phyloP scores from a whole-genome alignment of 371 early-diverging fungal species.

The Syncephalastrum sp. region DNA sequence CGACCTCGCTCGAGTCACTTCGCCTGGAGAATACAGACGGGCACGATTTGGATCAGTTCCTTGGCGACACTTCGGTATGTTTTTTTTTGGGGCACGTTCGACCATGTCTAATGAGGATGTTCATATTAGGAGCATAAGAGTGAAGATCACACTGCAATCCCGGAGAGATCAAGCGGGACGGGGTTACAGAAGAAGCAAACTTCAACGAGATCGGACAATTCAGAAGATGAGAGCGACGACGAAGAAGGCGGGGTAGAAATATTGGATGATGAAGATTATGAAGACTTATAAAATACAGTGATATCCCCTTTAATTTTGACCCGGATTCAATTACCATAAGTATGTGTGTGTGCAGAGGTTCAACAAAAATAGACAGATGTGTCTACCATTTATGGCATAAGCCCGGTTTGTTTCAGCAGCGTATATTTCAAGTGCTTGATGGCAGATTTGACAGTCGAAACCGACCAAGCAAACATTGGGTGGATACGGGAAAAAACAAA shows the following conservation, averaged over 20 bases:
- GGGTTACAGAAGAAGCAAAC: background rate
- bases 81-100: background rate
- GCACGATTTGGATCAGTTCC: constrained; percentile 25
- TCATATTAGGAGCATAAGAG: background rate
- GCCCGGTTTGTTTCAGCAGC: too few species aligned
- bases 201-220: background rate
- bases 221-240: constrained; percentile 12
- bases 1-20: constrained; percentile 23
- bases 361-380: too few species aligned
- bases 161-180: background rate
- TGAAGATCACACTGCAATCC: background rate
- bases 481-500: too few species aligned
- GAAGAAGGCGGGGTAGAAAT: constrained; percentile 29
- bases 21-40: constrained; percentile 15
- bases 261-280: constrained; percentile 41
- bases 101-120: too few species aligned
- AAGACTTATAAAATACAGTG: constrained; percentile 14
- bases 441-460: too few species aligned
- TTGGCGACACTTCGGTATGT: constrained; percentile 12
- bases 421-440: too few species aligned
- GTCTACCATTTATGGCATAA: too few species aligned
- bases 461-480: too few species aligned
- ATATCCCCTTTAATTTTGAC: too few species aligned
- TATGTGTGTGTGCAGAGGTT: too few species aligned
- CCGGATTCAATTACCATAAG: too few species aligned